A percentile compares a stretch with the other conserved stretches of the same genome.
Evolutionary conservation across 1,284 basidiomycete species (phyloP).

Genomic region (Papiliotrema fonsecae): DNA sequence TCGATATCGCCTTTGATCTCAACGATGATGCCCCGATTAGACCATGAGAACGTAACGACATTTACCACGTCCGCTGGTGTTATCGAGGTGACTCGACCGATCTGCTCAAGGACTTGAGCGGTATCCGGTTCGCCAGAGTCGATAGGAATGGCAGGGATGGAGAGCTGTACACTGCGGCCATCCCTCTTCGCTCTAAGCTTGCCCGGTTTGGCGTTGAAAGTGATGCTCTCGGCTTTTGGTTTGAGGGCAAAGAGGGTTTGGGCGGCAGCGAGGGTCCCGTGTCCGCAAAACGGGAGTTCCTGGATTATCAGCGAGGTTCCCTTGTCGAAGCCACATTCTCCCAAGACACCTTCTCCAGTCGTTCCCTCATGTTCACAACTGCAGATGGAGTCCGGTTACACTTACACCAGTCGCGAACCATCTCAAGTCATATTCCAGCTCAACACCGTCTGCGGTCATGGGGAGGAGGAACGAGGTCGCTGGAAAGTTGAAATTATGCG

Average conservation of each 20-base stretch:
- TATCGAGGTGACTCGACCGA: background rate
- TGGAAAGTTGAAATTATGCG: conserved; percentile 19
- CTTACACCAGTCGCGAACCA: conserved; percentile 15
- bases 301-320: background rate
- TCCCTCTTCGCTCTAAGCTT: background rate
- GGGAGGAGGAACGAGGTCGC: conserved; percentile 23
- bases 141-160: background rate
- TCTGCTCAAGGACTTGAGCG: background rate
- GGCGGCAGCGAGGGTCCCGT: conserved; percentile 20
- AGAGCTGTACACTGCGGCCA: background rate
- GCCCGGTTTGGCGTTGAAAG: background rate
- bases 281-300: conserved; percentile 24
- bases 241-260: conserved; percentile 17
- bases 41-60: conserved; percentile 8
- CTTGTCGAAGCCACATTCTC: no score
- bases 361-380: no score
- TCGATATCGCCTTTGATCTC: conserved; percentile 9
- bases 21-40: conserved; percentile 2
- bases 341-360: no score
- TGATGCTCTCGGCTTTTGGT: background rate
- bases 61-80: conserved; percentile 5
- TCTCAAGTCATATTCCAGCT: conserved; percentile 13
- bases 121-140: background rate
- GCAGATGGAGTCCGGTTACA: background rate
- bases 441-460: background rate